Base-by-base conservation (phyloP, 176 grass and related monocot genomes). In the Aegilops speltoides region DNA sequence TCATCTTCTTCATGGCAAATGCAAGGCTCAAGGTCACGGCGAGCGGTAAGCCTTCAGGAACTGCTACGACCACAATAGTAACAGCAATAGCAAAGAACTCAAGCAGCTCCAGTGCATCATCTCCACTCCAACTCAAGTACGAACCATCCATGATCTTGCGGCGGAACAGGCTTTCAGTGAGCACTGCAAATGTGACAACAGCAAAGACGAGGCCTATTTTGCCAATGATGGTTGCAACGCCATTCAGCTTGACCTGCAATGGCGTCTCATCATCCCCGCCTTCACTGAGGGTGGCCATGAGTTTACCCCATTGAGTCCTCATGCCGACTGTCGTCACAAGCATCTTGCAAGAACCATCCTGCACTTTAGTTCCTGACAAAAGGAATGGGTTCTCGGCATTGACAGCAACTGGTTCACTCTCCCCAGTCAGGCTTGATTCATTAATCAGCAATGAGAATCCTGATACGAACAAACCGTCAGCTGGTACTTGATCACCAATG, bases 1-100 rank as follows among this genome's bases (percentile, higher is more conserved):
- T 98, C 96, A 98, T 98, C 85, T 98, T 98, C 77, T 98, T 98
- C 93, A 98, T 98, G 78, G 96, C 96, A 68, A 98, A 98, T 60
- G 93, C 96, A 85, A 98, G 93, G 87, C 96, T 98, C 34, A 98
- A 86, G 23, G 96, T 98, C 45, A 98, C 96, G 1, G 96, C 96
- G 7, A 98, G 90, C 0, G 96, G 96, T n/a, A 98, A 69, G 9
- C 96, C 96, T 85, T 98, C 96, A 20, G 93, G 96, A 7, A 98
- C 96, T 8, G 96, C 96, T 5, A 98, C 96, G 4, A 98, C 93
- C 13, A 96, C 96, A 59, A 98, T 94, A 5, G 93, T 98, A 11
- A 98, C 93, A 33, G 93, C 96, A 79, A 98, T 92, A 40, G 96
- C 96, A 15, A 98, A 98, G 83, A 90, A 98, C 83, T 98, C 96